These are phyloP conservation scores for Cavenderia fasciculata DNA, from an alignment of 78 protist species.

Conservation along the genomic window DNA sequence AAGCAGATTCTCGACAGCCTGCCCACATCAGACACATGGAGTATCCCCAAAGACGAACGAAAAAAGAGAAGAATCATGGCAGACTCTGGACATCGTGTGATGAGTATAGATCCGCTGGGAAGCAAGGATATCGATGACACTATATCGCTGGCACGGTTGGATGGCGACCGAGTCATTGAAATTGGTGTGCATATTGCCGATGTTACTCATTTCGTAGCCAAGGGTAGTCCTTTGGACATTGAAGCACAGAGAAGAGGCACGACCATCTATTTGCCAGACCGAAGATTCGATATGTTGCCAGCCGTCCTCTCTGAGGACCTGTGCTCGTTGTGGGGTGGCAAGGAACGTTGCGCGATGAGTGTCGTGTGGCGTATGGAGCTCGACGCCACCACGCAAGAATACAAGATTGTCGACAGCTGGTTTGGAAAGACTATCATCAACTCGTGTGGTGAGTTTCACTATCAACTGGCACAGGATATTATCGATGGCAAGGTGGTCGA, in stretches of 20 bases:
- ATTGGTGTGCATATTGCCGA: slow-evolving; percentile 98
- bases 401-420: slow-evolving; percentile 32
- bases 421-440: slow-evolving; percentile 74
- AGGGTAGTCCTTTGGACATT: slow-evolving; percentile 81
- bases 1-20: not conserved
- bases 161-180: slow-evolving; percentile 51
- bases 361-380: slow-evolving; percentile 49
- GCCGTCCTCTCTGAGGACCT: slow-evolving; percentile 74
- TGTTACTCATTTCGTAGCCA: slow-evolving; percentile 88
- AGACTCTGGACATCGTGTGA: slow-evolving; percentile 63
- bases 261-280: slow-evolving; percentile 87
- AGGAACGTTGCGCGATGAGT: slow-evolving; percentile 61
- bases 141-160: slow-evolving; percentile 80
- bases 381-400: not conserved
- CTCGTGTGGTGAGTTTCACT: slow-evolving; percentile 37
- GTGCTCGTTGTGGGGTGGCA: slow-evolving; percentile 80
- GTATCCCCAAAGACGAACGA: slow-evolving; percentile 1
- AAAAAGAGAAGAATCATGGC: not conserved
- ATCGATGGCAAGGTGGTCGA: slow-evolving; percentile 40
- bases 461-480: slow-evolving; percentile 79
- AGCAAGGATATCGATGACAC: slow-evolving; percentile 99
- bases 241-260: slow-evolving; percentile 90
- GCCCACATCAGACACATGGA: slow-evolving; percentile 43
- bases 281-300: slow-evolving; percentile 92
- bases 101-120: slow-evolving; percentile 92